These are phyloP conservation scores for Suhomyces sp. DNA, from an alignment of 805 yeast species.

Conservation along the genomic window DNA sequence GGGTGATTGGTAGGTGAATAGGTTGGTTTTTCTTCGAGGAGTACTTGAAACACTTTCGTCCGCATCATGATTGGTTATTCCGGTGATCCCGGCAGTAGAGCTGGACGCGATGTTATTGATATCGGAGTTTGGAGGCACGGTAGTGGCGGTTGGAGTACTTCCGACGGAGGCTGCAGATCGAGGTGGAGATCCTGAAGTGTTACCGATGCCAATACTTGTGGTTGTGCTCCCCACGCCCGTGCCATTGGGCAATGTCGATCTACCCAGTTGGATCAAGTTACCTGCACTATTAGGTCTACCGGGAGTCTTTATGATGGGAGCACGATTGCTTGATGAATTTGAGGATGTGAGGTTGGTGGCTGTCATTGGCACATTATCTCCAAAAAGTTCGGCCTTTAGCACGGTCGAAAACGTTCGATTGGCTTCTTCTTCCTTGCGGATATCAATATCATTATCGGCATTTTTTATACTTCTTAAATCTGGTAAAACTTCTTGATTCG, in stretches of 20 bases:
- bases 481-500: constrained; percentile 42
- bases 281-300: constrained; percentile 5
- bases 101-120: constrained; percentile 14
- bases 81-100: neutral
- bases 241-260: constrained; percentile 1
- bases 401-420: constrained; percentile 83
- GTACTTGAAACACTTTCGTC: constrained; percentile 24
- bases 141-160: constrained; percentile 9
- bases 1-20: constrained; percentile 76
- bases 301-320: constrained; percentile 6
- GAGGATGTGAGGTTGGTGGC: constrained; percentile 28
- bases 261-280: constrained; percentile 5
- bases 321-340: neutral
- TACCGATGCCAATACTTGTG: neutral
- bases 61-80: constrained; percentile 1
- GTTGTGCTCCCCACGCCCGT: neutral
- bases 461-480: constrained; percentile 26
- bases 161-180: constrained; percentile 5
- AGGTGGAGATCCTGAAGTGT: constrained; percentile 8
- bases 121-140: constrained; percentile 18
- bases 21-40: constrained; percentile 50
- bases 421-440: constrained; percentile 74
- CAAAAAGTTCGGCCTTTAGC: constrained; percentile 85
- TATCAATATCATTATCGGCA: constrained; percentile 60
- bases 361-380: constrained; percentile 69